These are phyloP conservation scores for Clavaria fumosa DNA, from an alignment of 768 basidiomycete genomes.

Conservation along the genomic window DNA sequence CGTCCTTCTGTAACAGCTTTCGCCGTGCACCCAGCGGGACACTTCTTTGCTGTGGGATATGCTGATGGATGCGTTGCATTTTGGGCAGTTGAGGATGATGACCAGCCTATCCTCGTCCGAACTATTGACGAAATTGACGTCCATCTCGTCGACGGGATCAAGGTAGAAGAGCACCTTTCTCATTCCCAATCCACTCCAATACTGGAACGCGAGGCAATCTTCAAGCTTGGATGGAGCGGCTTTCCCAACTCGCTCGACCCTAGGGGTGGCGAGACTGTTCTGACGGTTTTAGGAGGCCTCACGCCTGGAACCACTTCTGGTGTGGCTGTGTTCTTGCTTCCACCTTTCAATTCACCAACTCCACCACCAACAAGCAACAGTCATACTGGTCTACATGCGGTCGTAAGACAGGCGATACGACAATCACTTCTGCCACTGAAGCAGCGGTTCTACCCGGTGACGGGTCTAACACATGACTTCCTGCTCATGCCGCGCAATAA, in stretches of 20 bases:
- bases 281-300: conserved; percentile 70
- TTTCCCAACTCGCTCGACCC: conserved; percentile 53
- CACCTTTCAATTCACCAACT: conserved; percentile 43
- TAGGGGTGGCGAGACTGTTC: conserved; percentile 52
- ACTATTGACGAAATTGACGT: conserved; percentile 46
- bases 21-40: conserved; percentile 56
- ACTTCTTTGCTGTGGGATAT: conserved; percentile 69
- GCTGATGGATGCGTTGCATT: conserved; percentile 73
- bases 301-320: conserved; percentile 37
- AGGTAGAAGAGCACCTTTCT: conserved; percentile 28
- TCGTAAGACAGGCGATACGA: conserved; percentile 47
- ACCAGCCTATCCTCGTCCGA: conserved; percentile 56
- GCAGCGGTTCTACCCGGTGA: conserved; percentile 42
- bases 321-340: conserved; percentile 53
- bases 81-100: conserved; percentile 69
- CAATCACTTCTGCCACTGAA: conserved; percentile 35
- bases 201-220: conserved; percentile 53
- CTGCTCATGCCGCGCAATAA: conserved; percentile 51
- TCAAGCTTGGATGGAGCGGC: conserved; percentile 74
- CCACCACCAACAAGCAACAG: conserved; percentile 21
- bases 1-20: conserved; percentile 55
- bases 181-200: conserved; percentile 9
- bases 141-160: conserved; percentile 33
- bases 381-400: conserved; percentile 25
- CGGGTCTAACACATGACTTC: conserved; percentile 60